Conservation (phyloP, 352 stramenopile genomes). For the Globisporangium canariense region DNA sequence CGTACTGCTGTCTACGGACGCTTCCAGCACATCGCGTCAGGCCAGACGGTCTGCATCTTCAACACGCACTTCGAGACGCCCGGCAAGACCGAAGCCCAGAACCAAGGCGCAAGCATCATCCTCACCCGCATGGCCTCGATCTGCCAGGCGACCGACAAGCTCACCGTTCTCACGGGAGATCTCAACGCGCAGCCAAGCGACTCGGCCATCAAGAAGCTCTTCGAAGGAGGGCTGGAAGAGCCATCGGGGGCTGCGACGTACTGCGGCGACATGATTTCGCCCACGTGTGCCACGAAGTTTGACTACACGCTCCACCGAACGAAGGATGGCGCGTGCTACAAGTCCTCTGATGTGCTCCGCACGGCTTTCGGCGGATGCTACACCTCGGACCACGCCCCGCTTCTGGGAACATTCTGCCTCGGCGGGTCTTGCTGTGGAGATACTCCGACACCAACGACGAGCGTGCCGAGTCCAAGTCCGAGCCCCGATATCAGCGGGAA, state of each 20-base stretch:
- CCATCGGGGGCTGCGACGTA: slow-evolving; percentile 48
- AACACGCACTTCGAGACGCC: slow-evolving; percentile 86
- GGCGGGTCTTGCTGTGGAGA: slow-evolving; percentile 51
- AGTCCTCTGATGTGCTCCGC: slow-evolving; percentile 53
- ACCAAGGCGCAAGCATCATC: slow-evolving; percentile 63
- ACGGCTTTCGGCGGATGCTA: slow-evolving; percentile 67
- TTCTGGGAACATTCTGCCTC: slow-evolving; percentile 57
- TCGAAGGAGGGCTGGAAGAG: slow-evolving; percentile 41
- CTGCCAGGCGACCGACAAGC: slow-evolving; percentile 56
- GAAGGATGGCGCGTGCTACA: slow-evolving; percentile 38
- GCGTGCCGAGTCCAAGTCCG: slow-evolving; percentile 1
- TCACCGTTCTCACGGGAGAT: slow-evolving; percentile 62
- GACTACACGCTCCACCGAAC: slow-evolving; percentile 57
- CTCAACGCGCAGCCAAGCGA: slow-evolving; percentile 68
- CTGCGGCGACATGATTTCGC: slow-evolving; percentile 61
- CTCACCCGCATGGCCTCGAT: slow-evolving; percentile 38
- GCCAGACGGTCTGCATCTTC: slow-evolving; percentile 62
- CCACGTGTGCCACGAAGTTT: slow-evolving; percentile 63
- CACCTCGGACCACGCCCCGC: slow-evolving; percentile 68
- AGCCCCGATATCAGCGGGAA: background rate
- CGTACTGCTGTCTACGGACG: slow-evolving; percentile 65
- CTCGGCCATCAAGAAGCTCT: slow-evolving; percentile 53
- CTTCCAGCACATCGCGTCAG: slow-evolving; percentile 62
- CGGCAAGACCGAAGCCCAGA: slow-evolving; percentile 68
- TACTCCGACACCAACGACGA: slow-evolving; percentile 10